Evolutionary conservation across 257 asterid genomes (phyloP).

Genomic region (Lycium ferocissimum): DNA sequence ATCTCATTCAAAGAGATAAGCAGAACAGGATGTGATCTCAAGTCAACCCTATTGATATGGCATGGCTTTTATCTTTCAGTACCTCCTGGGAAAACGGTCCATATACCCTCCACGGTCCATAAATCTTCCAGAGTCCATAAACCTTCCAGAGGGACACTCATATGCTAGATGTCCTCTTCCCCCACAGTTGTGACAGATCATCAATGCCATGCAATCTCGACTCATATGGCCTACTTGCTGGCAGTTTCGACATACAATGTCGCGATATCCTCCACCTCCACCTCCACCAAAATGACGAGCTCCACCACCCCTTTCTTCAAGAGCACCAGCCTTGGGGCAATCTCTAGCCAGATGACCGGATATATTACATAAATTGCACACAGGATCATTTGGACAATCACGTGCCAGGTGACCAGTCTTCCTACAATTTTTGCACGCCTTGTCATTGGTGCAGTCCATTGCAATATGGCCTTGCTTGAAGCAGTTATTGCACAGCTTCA

Average conservation of each 20-base stretch:
- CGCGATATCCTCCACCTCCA: slow-evolving; percentile 54
- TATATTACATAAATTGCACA: slow-evolving; percentile 62
- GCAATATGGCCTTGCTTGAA: slow-evolving; percentile 55
- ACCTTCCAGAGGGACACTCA: slow-evolving; percentile 88
- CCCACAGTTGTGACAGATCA: slow-evolving; percentile 88
- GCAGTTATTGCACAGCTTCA: slow-evolving; percentile 58
- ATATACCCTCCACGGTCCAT: slow-evolving; percentile 3
- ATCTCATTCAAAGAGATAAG: slow-evolving; percentile 1
- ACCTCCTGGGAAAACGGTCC: slow-evolving; percentile 62
- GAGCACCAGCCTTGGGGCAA: slow-evolving; percentile 66
- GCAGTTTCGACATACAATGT: slow-evolving; percentile 76
- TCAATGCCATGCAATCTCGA: slow-evolving; percentile 67
- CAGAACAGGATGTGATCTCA: not conserved
- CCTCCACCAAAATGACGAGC: slow-evolving; percentile 35
- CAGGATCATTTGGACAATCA: slow-evolving; percentile 64
- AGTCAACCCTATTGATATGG: slow-evolving; percentile 25
- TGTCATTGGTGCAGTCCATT: slow-evolving; percentile 57
- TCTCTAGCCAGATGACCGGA: slow-evolving; percentile 68
- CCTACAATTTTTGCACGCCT: slow-evolving; percentile 70
- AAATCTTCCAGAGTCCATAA: slow-evolving; percentile 53
- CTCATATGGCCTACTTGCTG: slow-evolving; percentile 88
- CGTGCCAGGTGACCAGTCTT: slow-evolving; percentile 66
- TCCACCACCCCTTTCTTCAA: slow-evolving; percentile 68
- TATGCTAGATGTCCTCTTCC: slow-evolving; percentile 86
- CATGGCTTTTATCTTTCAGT: slow-evolving; percentile 40